Evolutionary conservation across 345 rosid genomes (phyloP).

Genomic region (Lepidium africanum): DNA sequence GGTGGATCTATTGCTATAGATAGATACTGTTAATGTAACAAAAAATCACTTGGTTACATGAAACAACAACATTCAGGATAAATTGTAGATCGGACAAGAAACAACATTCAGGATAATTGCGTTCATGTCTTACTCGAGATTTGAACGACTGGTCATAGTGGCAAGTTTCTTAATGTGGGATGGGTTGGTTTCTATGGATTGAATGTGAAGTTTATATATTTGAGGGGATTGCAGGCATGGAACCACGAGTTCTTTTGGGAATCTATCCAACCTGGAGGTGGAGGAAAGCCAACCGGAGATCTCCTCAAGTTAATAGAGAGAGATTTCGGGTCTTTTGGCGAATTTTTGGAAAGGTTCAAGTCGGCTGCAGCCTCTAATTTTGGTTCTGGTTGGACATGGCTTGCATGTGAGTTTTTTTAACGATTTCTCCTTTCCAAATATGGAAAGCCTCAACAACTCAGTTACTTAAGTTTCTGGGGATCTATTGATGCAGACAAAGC

Average conservation of each 20-base stretch:
- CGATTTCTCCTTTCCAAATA: not conserved
- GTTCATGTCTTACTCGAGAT: not conserved
- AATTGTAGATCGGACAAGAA: not conserved
- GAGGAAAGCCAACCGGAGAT: slow-evolving; percentile 82
- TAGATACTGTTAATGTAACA: not conserved
- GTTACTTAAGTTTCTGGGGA: not conserved
- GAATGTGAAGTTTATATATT: slow-evolving; percentile 1
- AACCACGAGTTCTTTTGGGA: slow-evolving; percentile 96
- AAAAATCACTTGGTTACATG: not conserved
- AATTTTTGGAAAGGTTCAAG: slow-evolving; percentile 46
- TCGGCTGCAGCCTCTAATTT: slow-evolving; percentile 71
- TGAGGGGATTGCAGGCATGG: slow-evolving; percentile 53
- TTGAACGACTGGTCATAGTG: not conserved
- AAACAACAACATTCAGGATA: no score
- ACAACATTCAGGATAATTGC: not conserved
- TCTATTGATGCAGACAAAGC: slow-evolving; percentile 54
- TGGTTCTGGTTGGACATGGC: slow-evolving; percentile 99
- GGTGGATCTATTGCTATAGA: not conserved
- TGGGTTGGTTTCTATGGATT: not conserved
- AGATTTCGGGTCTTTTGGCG: slow-evolving; percentile 78
- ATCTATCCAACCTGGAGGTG: slow-evolving; percentile 86
- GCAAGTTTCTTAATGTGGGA: not conserved
- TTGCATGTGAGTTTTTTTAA: slow-evolving; percentile 55
- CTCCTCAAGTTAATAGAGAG: slow-evolving; percentile 66
- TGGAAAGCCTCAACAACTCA: not conserved